phyloP scores from a whole-genome alignment of 306 rosid genomes.

The Prunus mira region DNA sequence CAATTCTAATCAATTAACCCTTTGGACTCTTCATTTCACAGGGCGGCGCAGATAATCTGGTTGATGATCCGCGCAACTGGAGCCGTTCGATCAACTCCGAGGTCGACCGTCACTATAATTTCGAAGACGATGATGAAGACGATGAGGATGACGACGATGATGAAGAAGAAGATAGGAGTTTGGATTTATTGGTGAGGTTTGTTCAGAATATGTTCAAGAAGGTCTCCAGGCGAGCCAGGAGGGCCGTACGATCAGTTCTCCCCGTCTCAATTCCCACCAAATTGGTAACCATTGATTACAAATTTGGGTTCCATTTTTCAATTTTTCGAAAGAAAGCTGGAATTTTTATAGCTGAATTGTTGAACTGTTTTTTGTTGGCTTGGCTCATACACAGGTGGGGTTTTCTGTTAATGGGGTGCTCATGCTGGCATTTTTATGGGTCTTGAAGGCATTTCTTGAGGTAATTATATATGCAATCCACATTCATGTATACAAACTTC shows the following conservation, averaged over 20 bases:
- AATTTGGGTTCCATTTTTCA: background rate
- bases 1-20: background rate
- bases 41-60: slow-evolving; percentile 41
- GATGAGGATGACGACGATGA: slow-evolving; percentile 44
- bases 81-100: slow-evolving; percentile 37
- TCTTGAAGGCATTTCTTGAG: slow-evolving; percentile 77
- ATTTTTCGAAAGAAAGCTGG: background rate
- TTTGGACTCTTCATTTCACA: slow-evolving; percentile 19
- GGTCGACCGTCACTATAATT: slow-evolving; percentile 13
- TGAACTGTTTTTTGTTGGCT: background rate
- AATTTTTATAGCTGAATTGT: background rate
- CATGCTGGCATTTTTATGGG: slow-evolving; percentile 62
- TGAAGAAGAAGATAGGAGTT: slow-evolving; percentile 66
- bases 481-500: background rate
- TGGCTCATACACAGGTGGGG: slow-evolving; percentile 36
- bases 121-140: slow-evolving; percentile 28
- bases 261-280: slow-evolving; percentile 59
- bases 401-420: slow-evolving; percentile 73
- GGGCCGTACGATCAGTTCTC: slow-evolving; percentile 70
- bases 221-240: slow-evolving; percentile 58
- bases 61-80: slow-evolving; percentile 53
- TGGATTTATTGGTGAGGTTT: slow-evolving; percentile 66
- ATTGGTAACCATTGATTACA: slow-evolving; percentile 36
- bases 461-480: slow-evolving; percentile 25
- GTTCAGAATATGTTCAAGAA: slow-evolving; percentile 64